Base-by-base conservation (phyloP, 495 filamentous ascomycete genomes). In the Tetracladium setigerum region DNA sequence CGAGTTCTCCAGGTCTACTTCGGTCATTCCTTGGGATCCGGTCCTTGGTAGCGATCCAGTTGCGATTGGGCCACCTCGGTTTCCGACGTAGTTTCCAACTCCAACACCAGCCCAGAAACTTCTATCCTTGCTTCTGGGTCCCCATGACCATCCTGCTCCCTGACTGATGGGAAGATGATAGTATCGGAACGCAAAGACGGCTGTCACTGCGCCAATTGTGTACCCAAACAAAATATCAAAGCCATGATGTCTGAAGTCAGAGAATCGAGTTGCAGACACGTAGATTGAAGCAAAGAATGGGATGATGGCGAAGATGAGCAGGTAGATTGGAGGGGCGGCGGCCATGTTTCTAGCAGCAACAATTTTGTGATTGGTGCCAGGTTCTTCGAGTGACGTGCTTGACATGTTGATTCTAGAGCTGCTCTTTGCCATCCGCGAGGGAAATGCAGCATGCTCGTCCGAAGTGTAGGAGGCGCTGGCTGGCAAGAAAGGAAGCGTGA, bases 141-240 rank as follows among this genome's bases (percentile, higher is more conserved):
- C 74, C 74, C 73, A 78, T 5, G 70, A 67, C 73, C 74, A 78
- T 7, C 74, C 74, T 6, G 71, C 73, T 10, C 82, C 83, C 19
- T 70, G 67, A 13, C 67, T 66, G 52, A 89, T 76, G 11, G 84
- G 82, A 8, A 86, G 66, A 54, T 87, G 82, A 49, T 79, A 79
- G 48, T 68, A 77, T 15, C 67, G 61, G 62, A 79, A 79, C 17
- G 71, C 55, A 51, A 73, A 77, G 45, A 70, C 62, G 10, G 75
- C 64, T 5, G 50, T 50, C 32, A 72, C 54, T 17, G 63, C 56
- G 7, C 86, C 86, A 38, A 90, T 77, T 2, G 84, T 57, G 16
- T 75, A 82, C 6, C 88, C 87, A 19, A 83, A 86, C 17, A 95
- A 70, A 36, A 94, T 89, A 49, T 95, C 89, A 64, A 95, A 94